Percentiles rank a stretch among this genome's conserved stretches.
Conservation (phyloP, 495 filamentous ascomycete genomes). For the Penicillium canariense region DNA sequence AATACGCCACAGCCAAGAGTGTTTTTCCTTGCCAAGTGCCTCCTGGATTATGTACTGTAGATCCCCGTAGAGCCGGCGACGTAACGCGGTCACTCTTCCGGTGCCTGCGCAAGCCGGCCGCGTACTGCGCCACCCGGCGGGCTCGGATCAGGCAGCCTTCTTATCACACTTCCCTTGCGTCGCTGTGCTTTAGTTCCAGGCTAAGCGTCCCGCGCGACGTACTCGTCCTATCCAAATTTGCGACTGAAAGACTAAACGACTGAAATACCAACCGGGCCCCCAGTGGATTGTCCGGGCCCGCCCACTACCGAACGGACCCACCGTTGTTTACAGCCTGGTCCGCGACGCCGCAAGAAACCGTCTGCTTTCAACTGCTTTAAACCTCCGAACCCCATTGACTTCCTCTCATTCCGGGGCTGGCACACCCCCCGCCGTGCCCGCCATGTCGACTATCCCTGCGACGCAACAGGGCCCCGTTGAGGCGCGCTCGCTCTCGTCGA, state of each 20-base stretch:
- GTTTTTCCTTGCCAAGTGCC: neutral
- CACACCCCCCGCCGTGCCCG: conserved; percentile 26
- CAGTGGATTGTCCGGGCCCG: neutral
- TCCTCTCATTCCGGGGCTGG: conserved; percentile 11
- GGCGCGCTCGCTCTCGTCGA: conserved; percentile 75
- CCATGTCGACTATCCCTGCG: conserved; percentile 19
- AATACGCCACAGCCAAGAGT: conserved; percentile 15
- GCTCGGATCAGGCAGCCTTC: conserved; percentile 18
- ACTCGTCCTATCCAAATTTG: conserved; percentile 1
- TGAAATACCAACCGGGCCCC: conserved; percentile 1
- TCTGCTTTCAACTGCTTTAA: neutral
- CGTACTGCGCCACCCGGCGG: conserved; percentile 23
- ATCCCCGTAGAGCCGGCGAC: conserved; percentile 6
- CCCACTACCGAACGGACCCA: conserved; percentile 7
- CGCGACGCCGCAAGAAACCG: neutral
- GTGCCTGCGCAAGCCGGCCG: conserved; percentile 19
- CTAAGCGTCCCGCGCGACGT: conserved; percentile 2
- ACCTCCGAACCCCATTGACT: neutral
- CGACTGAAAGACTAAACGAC: neutral
- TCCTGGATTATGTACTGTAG: neutral
- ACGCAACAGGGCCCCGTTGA: conserved; percentile 56
- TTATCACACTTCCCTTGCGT: conserved; percentile 21
- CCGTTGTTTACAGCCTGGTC: conserved; percentile 3
- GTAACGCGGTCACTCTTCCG: conserved; percentile 7
- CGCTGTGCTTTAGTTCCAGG: conserved; percentile 3